These are phyloP conservation scores for Tillandsia fasciculata DNA, from an alignment of 176 grass and related monocot genomes.

Conservation along the genomic window DNA sequence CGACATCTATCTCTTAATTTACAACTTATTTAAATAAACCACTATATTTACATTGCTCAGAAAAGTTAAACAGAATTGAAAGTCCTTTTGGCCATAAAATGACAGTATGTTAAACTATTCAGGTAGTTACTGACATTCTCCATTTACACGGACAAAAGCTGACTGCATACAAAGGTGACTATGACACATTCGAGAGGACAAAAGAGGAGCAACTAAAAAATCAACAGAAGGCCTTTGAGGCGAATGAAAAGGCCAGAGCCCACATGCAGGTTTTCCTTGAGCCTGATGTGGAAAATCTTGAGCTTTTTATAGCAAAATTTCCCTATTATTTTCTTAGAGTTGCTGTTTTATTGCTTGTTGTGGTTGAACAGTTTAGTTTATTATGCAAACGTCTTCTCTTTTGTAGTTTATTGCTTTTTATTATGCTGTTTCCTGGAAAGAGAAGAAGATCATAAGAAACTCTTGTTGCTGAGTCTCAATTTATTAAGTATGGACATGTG, in stretches of 20 bases:
- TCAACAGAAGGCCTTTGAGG: conserved; percentile 85
- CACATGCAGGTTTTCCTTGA: conserved; percentile 78
- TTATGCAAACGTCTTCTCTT: not conserved
- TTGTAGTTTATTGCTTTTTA: not conserved
- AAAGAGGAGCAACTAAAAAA: conserved; percentile 80
- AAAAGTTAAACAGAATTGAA: conserved; percentile 3
- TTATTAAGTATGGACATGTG: too few relatives aligned
- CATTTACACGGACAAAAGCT: conserved; percentile 82
- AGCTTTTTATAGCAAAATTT: not conserved
- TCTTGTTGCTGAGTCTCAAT: too few relatives aligned
- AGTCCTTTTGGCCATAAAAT: conserved; percentile 18
- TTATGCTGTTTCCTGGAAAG: not conserved
- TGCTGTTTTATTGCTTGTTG: not conserved
- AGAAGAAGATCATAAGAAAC: not conserved
- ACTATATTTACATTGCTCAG: not conserved
- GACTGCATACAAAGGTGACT: conserved; percentile 91
- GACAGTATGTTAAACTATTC: conserved; percentile 13
- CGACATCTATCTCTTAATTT: conserved; percentile 7
- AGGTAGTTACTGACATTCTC: conserved; percentile 95
- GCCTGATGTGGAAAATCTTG: not conserved
- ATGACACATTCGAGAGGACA: conserved; percentile 92
- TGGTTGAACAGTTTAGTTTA: not conserved
- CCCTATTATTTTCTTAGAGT: not conserved
- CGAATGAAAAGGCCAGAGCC: conserved; percentile 68
- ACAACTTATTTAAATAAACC: not conserved